Percentiles rank a stretch among this genome's conserved stretches.
Evolutionary conservation across 768 basidiomycete genomes (phyloP).

Genomic region (Mycena polygramma): DNA sequence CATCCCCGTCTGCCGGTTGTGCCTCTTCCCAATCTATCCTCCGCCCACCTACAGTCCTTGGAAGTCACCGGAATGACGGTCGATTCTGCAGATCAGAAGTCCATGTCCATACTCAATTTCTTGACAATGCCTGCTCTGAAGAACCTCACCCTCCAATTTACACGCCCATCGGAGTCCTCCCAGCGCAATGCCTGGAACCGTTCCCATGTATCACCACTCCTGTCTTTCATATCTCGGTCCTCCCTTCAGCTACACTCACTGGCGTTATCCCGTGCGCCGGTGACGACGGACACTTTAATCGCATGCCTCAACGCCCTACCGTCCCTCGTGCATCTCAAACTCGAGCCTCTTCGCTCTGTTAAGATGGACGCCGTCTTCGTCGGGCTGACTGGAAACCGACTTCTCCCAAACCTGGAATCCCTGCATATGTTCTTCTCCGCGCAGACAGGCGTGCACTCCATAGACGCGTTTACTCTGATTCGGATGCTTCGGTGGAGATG

Average conservation of each 20-base stretch:
- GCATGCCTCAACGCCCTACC: neutral
- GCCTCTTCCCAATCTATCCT: too few species aligned
- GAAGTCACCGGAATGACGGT: too few species aligned
- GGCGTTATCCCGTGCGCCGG: neutral
- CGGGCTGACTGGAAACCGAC: neutral
- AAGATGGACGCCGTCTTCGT: neutral
- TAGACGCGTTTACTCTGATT: neutral
- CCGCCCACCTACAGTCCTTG: too few species aligned
- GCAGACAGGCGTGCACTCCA: neutral
- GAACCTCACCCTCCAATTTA: neutral
- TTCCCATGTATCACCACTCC: neutral
- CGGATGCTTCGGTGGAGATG: neutral
- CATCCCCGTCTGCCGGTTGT: too few species aligned
- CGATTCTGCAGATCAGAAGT: too few species aligned
- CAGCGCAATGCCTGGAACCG: neutral
- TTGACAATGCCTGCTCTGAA: slow-evolving; percentile 8
- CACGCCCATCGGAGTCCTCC: too few species aligned
- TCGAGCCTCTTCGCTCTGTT: neutral
- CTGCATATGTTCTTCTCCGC: neutral
- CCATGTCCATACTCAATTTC: neutral
- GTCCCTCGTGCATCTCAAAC: slow-evolving; percentile 10
- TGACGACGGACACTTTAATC: neutral
- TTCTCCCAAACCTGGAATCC: slow-evolving; percentile 15
- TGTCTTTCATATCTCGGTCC: slow-evolving; percentile 13
- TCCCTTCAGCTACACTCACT: slow-evolving; percentile 5